Evolutionary conservation across 2,329 filamentous ascomycete genomes (phyloP).

Genomic region (Chaetomiaceae sp.): DNA sequence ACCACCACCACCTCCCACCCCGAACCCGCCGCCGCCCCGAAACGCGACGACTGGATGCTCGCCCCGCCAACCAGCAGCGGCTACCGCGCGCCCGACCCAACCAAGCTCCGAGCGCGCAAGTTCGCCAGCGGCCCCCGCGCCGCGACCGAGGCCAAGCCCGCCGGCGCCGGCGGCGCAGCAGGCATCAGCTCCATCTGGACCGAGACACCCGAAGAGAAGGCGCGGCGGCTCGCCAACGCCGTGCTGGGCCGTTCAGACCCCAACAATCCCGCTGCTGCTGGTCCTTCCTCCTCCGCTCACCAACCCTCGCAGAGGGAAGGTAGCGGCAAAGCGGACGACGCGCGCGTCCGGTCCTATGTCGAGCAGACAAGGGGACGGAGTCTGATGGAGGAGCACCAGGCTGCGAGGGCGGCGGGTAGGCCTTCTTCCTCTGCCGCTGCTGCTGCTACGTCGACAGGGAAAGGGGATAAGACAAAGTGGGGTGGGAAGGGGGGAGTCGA

Average conservation of each 20-base stretch:
- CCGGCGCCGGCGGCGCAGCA: slow-evolving; percentile 34
- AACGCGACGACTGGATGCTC: slow-evolving; percentile 84
- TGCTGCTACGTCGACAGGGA: background rate
- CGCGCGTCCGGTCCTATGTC: slow-evolving; percentile 45
- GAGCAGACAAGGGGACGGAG: slow-evolving; percentile 54
- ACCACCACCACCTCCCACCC: slow-evolving; percentile 28
- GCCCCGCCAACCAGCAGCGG: slow-evolving; percentile 57
- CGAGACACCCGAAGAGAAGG: slow-evolving; percentile 85
- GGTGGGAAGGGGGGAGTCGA: slow-evolving; percentile 31
- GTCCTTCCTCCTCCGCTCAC: too few relatives aligned
- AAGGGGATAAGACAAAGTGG: slow-evolving; percentile 1
- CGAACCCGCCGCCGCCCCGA: slow-evolving; percentile 42
- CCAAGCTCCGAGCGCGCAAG: slow-evolving; percentile 74
- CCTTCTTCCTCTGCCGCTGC: background rate
- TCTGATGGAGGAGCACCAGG: slow-evolving; percentile 56
- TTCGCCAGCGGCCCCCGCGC: slow-evolving; percentile 65
- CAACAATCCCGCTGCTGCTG: background rate
- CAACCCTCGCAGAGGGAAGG: too few relatives aligned
- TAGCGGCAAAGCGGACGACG: slow-evolving; percentile 46
- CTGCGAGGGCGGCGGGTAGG: slow-evolving; percentile 21
- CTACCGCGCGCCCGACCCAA: slow-evolving; percentile 68
- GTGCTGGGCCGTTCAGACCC: slow-evolving; percentile 66
- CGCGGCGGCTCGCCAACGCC: slow-evolving; percentile 72
- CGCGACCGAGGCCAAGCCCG: slow-evolving; percentile 32
- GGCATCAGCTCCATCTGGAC: slow-evolving; percentile 81